phyloP scores from a whole-genome alignment of 257 asterid species.

The Primulina eburnea region DNA sequence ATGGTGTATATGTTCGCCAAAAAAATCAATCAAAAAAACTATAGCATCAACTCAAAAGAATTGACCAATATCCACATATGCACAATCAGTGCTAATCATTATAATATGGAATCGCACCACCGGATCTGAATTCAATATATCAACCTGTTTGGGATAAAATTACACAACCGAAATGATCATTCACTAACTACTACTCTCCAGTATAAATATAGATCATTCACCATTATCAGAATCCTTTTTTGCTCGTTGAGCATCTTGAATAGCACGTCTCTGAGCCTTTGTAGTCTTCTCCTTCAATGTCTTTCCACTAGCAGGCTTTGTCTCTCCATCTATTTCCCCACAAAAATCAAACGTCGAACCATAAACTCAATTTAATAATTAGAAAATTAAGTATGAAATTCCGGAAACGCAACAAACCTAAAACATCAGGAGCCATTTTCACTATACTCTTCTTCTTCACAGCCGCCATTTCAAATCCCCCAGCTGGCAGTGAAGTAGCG shows the following conservation, averaged over 20 bases:
- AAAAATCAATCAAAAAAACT: background rate
- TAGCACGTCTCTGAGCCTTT: conserved; percentile 92
- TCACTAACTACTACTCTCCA: background rate
- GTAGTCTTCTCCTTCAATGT: conserved; percentile 77
- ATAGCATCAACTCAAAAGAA: background rate
- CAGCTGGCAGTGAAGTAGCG: conserved; percentile 63
- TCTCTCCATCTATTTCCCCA: conserved; percentile 45
- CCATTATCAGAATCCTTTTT: conserved; percentile 84
- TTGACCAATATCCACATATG: background rate
- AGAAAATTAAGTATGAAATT: background rate
- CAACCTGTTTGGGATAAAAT: background rate
- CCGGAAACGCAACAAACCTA: conserved; percentile 27
- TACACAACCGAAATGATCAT: background rate
- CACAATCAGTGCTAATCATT: background rate
- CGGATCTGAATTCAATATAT: background rate
- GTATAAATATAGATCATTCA: conserved; percentile 16
- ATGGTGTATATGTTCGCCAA: background rate
- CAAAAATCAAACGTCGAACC: background rate
- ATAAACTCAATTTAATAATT: background rate
- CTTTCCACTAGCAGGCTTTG: conserved; percentile 40
- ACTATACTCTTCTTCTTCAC: conserved; percentile 41
- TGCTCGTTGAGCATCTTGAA: conserved; percentile 94
- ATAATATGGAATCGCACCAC: background rate
- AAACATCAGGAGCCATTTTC: conserved; percentile 35
- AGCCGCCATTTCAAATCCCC: conserved; percentile 46